Base-by-base conservation (phyloP, 1,284 basidiomycete species). In the Ceratobasidium sp. region DNA sequence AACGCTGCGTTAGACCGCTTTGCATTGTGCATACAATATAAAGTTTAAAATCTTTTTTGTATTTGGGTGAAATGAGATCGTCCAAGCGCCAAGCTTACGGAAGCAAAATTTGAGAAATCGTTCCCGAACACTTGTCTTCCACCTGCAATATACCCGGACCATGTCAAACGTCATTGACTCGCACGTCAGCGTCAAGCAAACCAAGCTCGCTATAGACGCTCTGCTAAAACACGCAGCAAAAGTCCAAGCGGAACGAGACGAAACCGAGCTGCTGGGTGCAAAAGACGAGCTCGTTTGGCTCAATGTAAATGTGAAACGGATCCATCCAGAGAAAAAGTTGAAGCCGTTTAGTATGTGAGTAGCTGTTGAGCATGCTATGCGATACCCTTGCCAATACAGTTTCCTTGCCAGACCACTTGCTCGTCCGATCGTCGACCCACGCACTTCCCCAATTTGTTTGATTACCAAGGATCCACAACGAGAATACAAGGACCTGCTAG, bases 401-500 rank as follows among this genome's bases (percentile, higher is more conserved):
- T 36, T 3, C 10, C 72, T 39, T 21, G 45, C 5, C 75, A 95
- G 93, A 75, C 88, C 92, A 30, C 85, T 98, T 58, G 88, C 87
- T 48, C 86, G 97, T 80, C 91, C 96, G 1, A 83, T 93, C 74
- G 88, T 92, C 78, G 94, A 92, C 83, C 95, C 90, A 16, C 88
- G 90, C 70, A 87, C 86, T 10, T 89, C 89, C 3, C 82, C 90
- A 16, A 86, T 98, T 61, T 98, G 96, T 80, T 85, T 99, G 67
- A 90, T 99, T 80, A 92, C 92, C 65, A 98, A 98, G 82, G 94
- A 97, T 80, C 97, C 97, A 8, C 97, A 98, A 79, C 84, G 97
- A 70, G 87, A 95, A 79, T 98, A 97, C 86, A 98, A 98, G 82
- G 94, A 97, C 80, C 87, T 97, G 21, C 84, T 99, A 28, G 89